A percentile compares a stretch with the other conserved stretches of the same genome.
Evolutionary conservation across 2,329 filamentous ascomycete species (phyloP).

Genomic region (Fusarium marasasianum): DNA sequence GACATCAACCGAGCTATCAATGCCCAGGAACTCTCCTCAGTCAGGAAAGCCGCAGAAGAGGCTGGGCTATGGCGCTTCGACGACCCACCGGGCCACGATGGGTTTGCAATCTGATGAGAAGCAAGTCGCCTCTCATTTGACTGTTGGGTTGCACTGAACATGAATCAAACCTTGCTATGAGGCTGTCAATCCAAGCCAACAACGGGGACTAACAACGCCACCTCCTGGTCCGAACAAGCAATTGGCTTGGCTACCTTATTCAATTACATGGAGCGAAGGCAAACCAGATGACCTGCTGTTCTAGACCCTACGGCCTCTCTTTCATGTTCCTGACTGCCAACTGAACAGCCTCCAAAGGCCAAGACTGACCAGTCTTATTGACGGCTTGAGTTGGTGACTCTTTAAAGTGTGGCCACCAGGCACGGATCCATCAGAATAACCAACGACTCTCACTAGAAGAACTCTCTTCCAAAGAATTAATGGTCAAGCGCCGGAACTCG

Average conservation of each 20-base stretch:
- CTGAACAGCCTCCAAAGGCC: constrained; percentile 22
- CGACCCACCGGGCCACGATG: constrained; percentile 65
- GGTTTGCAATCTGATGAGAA: constrained; percentile 57
- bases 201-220: constrained; percentile 26
- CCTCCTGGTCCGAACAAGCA: constrained; percentile 16
- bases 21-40: constrained; percentile 70
- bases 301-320: constrained; percentile 8
- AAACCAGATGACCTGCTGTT: constrained; percentile 13
- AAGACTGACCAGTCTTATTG: constrained; percentile 15
- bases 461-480: constrained; percentile 1
- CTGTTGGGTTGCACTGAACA: neutral
- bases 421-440: constrained; percentile 24
- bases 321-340: constrained; percentile 7
- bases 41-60: constrained; percentile 72
- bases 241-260: constrained; percentile 19
- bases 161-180: constrained; percentile 7
- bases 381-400: constrained; percentile 4
- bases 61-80: constrained; percentile 84
- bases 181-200: constrained; percentile 26
- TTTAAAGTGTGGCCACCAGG: constrained; percentile 23
- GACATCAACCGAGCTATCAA: constrained; percentile 76
- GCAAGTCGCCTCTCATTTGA: constrained; percentile 10
- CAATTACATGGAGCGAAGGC: neutral
- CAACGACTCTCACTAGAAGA: constrained; percentile 19
- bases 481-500: constrained; percentile 17